Percentiles rank a stretch among this genome's conserved stretches.
phyloP scores from a whole-genome alignment of 441 rosid species.

The Cnidoscolus chayamansa region DNA sequence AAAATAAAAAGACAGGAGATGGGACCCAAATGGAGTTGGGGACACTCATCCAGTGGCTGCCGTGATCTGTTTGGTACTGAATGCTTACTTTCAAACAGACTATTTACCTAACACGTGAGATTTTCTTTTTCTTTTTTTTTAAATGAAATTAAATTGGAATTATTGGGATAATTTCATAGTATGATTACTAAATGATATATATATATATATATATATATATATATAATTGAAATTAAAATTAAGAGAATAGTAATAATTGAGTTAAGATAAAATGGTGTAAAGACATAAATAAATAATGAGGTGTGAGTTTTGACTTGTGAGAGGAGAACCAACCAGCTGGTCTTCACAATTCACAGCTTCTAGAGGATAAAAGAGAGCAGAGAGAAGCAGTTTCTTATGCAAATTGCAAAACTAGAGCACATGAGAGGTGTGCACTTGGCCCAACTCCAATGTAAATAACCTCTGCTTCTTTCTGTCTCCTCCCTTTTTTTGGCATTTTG shows the following conservation, averaged over 20 bases:
- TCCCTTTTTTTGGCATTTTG: conserved; percentile 6
- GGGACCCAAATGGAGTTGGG: conserved; percentile 10
- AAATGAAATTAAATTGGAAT: background rate
- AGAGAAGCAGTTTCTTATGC: background rate
- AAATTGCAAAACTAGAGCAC: conserved; percentile 21
- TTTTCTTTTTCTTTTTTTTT: background rate
- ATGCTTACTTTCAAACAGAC: background rate
- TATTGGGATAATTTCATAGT: background rate
- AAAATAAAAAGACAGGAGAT: background rate
- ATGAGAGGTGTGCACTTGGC: conserved; percentile 29
- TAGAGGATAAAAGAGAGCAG: no score
- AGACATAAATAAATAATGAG: no score
- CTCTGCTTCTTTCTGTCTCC: conserved; percentile 9
- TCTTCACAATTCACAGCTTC: conserved; percentile 5
- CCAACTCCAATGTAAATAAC: conserved; percentile 17
- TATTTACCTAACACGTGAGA: conserved; percentile 25
- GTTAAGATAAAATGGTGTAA: no score
- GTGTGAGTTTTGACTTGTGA: background rate
- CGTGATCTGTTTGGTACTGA: conserved; percentile 10
- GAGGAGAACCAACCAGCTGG: background rate
- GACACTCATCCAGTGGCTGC: background rate
- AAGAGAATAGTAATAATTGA: no score
- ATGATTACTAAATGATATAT: conserved; percentile 1
- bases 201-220: no score
- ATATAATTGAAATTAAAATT: no score